phyloP scores from a whole-genome alignment of 2,329 filamentous ascomycete species.

The Apiospora aurea region DNA sequence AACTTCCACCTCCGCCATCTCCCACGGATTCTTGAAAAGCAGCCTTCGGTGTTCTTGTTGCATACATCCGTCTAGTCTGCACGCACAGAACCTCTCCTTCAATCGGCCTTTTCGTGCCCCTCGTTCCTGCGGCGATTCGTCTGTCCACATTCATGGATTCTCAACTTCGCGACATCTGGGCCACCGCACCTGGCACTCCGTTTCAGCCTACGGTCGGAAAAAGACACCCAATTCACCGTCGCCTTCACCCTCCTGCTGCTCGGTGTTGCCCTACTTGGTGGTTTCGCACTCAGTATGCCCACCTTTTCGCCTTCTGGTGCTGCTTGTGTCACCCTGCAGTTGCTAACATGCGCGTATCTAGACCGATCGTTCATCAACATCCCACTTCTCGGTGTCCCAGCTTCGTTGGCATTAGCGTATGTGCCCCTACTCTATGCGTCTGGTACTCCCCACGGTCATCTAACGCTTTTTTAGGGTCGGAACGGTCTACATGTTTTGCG shows the following conservation, averaged over 20 bases:
- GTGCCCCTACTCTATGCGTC: slow-evolving; percentile 43
- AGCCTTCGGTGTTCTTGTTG: neutral
- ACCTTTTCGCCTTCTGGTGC: slow-evolving; percentile 12
- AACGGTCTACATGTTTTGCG: slow-evolving; percentile 98
- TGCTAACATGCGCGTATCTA: slow-evolving; percentile 48
- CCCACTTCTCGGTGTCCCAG: slow-evolving; percentile 80
- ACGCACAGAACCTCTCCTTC: neutral
- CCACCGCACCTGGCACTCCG: slow-evolving; percentile 86
- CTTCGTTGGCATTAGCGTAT: slow-evolving; percentile 89
- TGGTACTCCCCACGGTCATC: slow-evolving; percentile 26
- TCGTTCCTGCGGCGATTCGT: slow-evolving; percentile 12
- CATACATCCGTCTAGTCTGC: neutral
- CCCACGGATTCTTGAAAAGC: neutral
- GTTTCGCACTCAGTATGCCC: slow-evolving; percentile 84
- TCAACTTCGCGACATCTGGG: slow-evolving; percentile 89
- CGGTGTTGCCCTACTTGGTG: slow-evolving; percentile 75
- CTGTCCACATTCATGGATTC: slow-evolving; percentile 68
- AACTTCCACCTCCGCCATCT: neutral
- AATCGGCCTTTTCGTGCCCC: neutral
- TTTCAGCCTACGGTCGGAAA: slow-evolving; percentile 84
- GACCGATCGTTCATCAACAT: slow-evolving; percentile 84
- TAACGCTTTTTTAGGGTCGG: slow-evolving; percentile 71
- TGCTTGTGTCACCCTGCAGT: neutral
- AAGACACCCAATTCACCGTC: slow-evolving; percentile 83
- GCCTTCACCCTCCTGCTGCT: slow-evolving; percentile 78